Evolutionary conservation across 2,329 filamentous ascomycete species (phyloP), one percentile per base, ranked within the genome.

Genomic region (Cadophora sp.): DNA sequence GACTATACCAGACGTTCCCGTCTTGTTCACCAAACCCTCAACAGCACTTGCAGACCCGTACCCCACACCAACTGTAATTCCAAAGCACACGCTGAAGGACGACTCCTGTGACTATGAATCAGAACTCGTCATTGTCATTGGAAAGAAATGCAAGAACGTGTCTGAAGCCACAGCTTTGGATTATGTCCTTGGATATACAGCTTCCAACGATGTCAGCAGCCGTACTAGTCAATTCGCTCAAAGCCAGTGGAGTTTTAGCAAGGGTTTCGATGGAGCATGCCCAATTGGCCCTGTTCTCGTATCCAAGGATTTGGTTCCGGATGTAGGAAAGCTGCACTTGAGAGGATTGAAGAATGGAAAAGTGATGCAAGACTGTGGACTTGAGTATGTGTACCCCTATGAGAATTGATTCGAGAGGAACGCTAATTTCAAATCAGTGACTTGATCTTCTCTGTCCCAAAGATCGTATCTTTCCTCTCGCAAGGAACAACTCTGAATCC

Each of bases 101-200:
- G 80, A 80, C 66, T 78, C 80, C 47, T 80, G 81, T 63, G 81
- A 86, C 73, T 82, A 83, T 72, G 80, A 86, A 72, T 81, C 83
- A 9, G 81, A 86, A 73, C 77, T 87, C 69, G 80, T 80, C 18
- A 79, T 85, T 68, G 78, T 86, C 8, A 82, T 86, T 18, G 81
- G 81, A 11, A 78, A 79, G 36, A 78, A 81, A 41, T 80, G 80
- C 47, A 84, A 83, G 72, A 80, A 85, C 64, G 82, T 84, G 14
- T 72, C 79, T 6, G 82, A 82, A 50, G 76, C 78, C 0, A 79
- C 84, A 27, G 84, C 83, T 16, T 70, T 83, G 24, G 78, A 82
- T 59, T 84, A 85, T 67, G 79, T 88, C 2, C 80, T 87, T 2
- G 85, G 85, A 30, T 88, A 87, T 71, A 87, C 84, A 0, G 82